Evolutionary conservation across 2,329 filamentous ascomycete species (phyloP).

Genomic region (Botryotinia narcissicola): DNA sequence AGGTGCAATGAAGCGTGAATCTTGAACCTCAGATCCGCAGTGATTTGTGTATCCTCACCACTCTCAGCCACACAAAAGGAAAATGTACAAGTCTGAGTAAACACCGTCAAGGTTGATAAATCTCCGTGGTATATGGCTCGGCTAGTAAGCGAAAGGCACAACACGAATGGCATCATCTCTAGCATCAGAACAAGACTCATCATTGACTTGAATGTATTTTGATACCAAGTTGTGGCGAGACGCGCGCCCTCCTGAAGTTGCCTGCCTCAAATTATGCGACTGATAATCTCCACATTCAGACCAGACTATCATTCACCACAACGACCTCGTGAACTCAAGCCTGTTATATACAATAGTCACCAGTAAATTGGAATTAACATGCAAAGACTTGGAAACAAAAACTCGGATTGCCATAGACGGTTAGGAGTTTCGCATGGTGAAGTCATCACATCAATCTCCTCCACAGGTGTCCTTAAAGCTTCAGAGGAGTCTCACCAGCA

Average conservation of each 20-base stretch:
- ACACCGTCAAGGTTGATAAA: not conserved
- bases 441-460: not conserved
- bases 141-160: not conserved
- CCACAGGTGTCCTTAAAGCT: not conserved
- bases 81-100: not conserved
- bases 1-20: not conserved
- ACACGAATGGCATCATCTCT: too few relatives aligned
- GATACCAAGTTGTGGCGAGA: not conserved
- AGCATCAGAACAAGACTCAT: not conserved
- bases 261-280: not conserved
- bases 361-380: too few relatives aligned
- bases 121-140: not conserved
- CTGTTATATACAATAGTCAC: not conserved
- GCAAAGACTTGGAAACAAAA: not conserved
- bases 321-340: not conserved
- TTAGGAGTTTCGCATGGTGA: not conserved
- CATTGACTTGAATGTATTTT: too few relatives aligned
- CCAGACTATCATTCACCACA: too few relatives aligned
- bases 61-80: not conserved
- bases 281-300: not conserved
- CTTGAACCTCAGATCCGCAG: not conserved
- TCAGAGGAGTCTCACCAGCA: not conserved
- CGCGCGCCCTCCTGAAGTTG: too few relatives aligned
- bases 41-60: not conserved
- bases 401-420: not conserved